Evolutionary conservation across 1,284 basidiomycete species (phyloP).

Genomic region (Ganoderma sinense): DNA sequence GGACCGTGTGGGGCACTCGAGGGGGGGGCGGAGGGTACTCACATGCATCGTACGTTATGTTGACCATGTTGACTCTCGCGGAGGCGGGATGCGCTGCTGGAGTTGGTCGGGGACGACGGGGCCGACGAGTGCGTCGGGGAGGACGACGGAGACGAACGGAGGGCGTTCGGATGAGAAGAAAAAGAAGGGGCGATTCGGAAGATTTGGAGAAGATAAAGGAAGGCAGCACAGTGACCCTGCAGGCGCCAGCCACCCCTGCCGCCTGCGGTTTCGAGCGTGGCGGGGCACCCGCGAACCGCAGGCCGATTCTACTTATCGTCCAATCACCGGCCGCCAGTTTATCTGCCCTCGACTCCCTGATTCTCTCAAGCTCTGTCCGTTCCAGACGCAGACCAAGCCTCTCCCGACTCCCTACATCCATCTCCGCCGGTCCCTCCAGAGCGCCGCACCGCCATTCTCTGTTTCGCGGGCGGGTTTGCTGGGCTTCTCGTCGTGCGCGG

Average conservation of each 20-base stretch:
- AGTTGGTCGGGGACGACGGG: conserved; percentile 8
- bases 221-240: not conserved
- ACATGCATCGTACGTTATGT: conserved; percentile 61
- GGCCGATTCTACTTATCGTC: conserved; percentile 28
- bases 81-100: conserved; percentile 10
- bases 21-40: conserved; percentile 28
- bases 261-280: not conserved
- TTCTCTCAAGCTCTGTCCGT: conserved; percentile 1
- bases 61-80: conserved; percentile 49
- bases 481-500: not conserved
- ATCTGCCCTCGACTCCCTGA: conserved; percentile 17
- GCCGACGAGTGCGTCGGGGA: conserved; percentile 16
- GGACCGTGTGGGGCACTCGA: conserved; percentile 1
- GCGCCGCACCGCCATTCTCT: conserved; percentile 3
- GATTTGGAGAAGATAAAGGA: conserved; percentile 25
- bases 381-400: conserved; percentile 7
- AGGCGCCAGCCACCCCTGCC: not conserved
- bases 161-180: conserved; percentile 23
- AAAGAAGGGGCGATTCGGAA: conserved; percentile 6
- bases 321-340: conserved; percentile 25
- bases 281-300: not conserved
- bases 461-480: not conserved
- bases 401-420: not conserved
- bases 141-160: conserved; percentile 15
- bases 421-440: not conserved